These are phyloP conservation scores for Globisporangium cystogenes DNA, from an alignment of 352 stramenopile species.

Conservation along the genomic window DNA sequence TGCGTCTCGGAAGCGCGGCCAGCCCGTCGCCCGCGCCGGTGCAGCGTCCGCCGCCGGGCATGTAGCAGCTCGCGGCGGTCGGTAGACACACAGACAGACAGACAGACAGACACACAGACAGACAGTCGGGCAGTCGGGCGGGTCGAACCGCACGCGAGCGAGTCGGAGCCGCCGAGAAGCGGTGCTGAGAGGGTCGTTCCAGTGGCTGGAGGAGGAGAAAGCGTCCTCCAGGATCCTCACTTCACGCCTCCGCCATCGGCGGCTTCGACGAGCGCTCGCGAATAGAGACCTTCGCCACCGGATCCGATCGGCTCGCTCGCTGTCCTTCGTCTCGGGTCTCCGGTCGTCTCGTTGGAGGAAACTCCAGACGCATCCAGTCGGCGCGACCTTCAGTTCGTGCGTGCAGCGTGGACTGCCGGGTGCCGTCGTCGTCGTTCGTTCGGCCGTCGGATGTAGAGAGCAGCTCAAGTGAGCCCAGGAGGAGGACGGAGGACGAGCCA, in stretches of 20 bases:
- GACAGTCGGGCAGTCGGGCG: not conserved
- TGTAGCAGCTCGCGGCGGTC: slow-evolving; percentile 8
- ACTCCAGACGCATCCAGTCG: no score
- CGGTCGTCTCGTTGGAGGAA: no score
- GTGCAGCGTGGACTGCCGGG: no score
- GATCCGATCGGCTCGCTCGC: no score
- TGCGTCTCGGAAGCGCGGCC: not conserved
- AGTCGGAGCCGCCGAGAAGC: not conserved
- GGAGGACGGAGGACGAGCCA: not conserved
- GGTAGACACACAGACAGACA: not conserved
- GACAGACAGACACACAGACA: not conserved
- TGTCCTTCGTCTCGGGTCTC: not conserved
- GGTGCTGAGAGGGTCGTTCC: not conserved
- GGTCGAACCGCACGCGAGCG: not conserved
- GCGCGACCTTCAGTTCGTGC: no score
- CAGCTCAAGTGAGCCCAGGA: no score
- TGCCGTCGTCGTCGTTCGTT: no score
- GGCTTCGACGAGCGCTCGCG: not conserved
- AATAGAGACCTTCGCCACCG: not conserved
- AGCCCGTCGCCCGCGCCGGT: not conserved
- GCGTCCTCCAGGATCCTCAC: no score
- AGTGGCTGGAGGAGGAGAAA: not conserved
- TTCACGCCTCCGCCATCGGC: not conserved
- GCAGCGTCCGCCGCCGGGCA: slow-evolving; percentile 14
- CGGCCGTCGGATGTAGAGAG: no score